These are phyloP conservation scores for Ceratocystis diversiconidia DNA, from an alignment of 2,329 filamentous ascomycete species.

Conservation along the genomic window DNA sequence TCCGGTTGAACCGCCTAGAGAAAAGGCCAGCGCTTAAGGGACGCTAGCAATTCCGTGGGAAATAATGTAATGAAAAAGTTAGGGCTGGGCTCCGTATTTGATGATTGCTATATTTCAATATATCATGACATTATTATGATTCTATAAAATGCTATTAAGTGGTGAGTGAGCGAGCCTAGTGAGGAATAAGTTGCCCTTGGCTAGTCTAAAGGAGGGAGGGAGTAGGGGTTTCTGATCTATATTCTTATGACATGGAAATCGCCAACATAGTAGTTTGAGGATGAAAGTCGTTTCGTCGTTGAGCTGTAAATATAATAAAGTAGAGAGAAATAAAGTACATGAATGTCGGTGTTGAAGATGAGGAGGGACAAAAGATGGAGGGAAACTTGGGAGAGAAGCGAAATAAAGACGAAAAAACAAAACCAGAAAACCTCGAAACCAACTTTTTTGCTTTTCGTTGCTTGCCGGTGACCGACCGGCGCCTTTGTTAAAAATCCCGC, in stretches of 20 bases:
- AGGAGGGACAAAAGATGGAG: not conserved
- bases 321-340: constrained; percentile 4
- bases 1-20: not conserved
- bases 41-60: not conserved
- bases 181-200: not conserved
- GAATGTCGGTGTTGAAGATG: not conserved
- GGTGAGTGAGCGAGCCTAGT: not conserved
- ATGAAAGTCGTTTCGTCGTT: not conserved
- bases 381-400: not conserved
- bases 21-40: not conserved
- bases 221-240: not conserved
- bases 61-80: not conserved
- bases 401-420: not conserved
- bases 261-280: not conserved
- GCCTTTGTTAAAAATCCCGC: constrained; percentile 9
- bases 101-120: not conserved
- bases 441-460: constrained; percentile 17
- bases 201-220: not conserved
- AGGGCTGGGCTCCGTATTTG: not conserved
- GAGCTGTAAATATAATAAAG: not conserved
- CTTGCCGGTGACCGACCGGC: constrained; percentile 15
- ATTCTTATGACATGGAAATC: not conserved
- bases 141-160: not conserved
- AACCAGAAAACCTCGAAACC: not conserved
- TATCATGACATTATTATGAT: not conserved